Base-by-base conservation (phyloP, 1,284 basidiomycete genomes). In the Ustilago lituana region DNA sequence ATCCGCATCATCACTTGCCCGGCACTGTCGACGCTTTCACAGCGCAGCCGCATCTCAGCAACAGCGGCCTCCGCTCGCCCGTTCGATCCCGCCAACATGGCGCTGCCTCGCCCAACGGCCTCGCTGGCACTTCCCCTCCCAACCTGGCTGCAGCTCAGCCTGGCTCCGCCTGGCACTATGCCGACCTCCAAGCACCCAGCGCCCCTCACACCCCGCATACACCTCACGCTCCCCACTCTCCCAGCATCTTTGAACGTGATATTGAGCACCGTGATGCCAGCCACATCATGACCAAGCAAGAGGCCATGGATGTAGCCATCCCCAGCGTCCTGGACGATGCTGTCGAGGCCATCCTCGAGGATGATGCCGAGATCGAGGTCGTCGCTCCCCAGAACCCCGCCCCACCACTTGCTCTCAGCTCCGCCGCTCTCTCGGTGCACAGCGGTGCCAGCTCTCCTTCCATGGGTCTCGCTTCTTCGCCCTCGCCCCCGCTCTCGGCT, bases 161-260 rank as follows among this genome's bases (percentile, higher is more conserved):
- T 15, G 43, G 43, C 15, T n/a, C n/a, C n/a, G 24, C 39, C 2
- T 53, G 52, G 60, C 44, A 49, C 4, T 46, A 59, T 24, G 14
- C 45, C 32, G 51, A 55, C 4, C 39, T 54, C 8, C 48, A 60
- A 4, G 35, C 40, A 24, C 35, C 53, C 31, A 31, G 47, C 44
- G 56, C 60, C 14, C 44, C 54, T 26, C 53, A 48, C 19, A 52
- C 47, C 5, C 27, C 61, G 20, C 52, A 55, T 22, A 56, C 52
- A n/a, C 43, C 59, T n/a, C 52, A 55, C 24, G 49, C 52, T 3
- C 33, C 62, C 3, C 55, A 47, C 32, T 44, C 61, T 26, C 62
- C 61, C 10, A 78, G 58, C 64, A 81, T 81, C 47, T 81, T 81
- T 59, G 79, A 81, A 56, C 62, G 79, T 19, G 75, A 77, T 33